These are phyloP conservation scores for Xylaria scruposa DNA, from an alignment of 495 filamentous ascomycete species.

Conservation along the genomic window DNA sequence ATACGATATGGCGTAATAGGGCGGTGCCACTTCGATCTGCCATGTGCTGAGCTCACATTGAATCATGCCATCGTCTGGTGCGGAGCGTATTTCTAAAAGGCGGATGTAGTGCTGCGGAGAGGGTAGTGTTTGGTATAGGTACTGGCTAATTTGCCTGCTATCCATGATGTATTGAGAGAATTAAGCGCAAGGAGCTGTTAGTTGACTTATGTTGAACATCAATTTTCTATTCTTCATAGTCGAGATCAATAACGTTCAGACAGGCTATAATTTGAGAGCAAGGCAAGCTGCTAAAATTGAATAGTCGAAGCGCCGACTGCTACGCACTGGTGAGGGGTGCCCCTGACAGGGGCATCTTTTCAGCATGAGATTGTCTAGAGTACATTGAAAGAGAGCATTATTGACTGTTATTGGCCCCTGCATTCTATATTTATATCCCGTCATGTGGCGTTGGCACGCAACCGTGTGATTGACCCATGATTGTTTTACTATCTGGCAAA, in stretches of 20 bases:
- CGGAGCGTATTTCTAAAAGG: neutral
- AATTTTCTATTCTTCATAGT: neutral
- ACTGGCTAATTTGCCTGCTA: neutral
- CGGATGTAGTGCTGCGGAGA: neutral
- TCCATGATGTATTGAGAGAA: neutral
- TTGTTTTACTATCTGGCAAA: no score
- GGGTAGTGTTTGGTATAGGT: neutral
- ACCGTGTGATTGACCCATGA: no score
- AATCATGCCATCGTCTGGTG: neutral
- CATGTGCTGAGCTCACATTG: slow-evolving; percentile 1
- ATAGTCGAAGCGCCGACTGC: no score
- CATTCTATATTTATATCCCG: no score
- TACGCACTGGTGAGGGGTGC: no score
- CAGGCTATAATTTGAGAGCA: neutral
- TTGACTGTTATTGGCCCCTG: no score
- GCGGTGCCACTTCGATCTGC: neutral
- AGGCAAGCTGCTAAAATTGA: no score
- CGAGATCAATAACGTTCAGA: neutral
- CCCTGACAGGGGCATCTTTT: no score
- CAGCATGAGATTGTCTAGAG: no score
- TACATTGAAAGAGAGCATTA: no score
- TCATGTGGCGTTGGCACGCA: no score
- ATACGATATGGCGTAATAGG: slow-evolving; percentile 9
- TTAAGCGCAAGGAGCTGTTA: neutral
- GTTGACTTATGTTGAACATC: neutral